These are phyloP conservation scores for Floccularia luteovirens DNA, from an alignment of 768 basidiomycete species.

Conservation along the genomic window DNA sequence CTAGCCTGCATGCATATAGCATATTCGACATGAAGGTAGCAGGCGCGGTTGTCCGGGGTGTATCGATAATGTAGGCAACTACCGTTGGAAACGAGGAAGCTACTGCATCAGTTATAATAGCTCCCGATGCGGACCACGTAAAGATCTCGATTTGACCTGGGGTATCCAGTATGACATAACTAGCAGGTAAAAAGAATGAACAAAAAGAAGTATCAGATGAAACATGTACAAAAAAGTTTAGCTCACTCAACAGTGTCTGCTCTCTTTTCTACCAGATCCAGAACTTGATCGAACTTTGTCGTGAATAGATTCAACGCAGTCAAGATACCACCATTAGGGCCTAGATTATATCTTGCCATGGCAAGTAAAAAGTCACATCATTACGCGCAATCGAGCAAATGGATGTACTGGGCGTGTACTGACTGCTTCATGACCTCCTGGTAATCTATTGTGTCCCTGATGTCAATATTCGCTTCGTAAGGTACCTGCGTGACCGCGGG, in stretches of 20 bases:
- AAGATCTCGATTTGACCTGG: conserved; percentile 99
- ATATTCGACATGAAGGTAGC: conserved; percentile 99
- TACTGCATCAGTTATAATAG: conserved; percentile 96
- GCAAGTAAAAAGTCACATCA: conserved; percentile 4
- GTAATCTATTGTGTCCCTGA: conserved; percentile 95
- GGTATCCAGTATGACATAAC: conserved; percentile 93
- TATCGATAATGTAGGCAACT: conserved; percentile 96
- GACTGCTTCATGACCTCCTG: conserved; percentile 99
- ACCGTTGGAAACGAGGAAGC: conserved; percentile 91
- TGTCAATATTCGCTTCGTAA: conserved; percentile 96
- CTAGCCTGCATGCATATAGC: conserved; percentile 95
- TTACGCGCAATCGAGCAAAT: background rate
- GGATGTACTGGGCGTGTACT: conserved; percentile 28
- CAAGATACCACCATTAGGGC: conserved; percentile 96
- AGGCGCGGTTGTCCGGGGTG: conserved; percentile 87
- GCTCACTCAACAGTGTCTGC: conserved; percentile 83
- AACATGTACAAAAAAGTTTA: background rate
- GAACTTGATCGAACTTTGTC: conserved; percentile 97
- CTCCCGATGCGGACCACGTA: conserved; percentile 98
- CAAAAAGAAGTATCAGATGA: too few relatives aligned
- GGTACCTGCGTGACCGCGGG: conserved; percentile 90
- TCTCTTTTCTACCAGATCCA: conserved; percentile 85
- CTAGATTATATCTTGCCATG: conserved; percentile 82
- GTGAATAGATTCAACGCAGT: conserved; percentile 97
- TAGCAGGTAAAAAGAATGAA: conserved; percentile 20